Percentiles rank a stretch among this genome's conserved stretches.
Conservation (phyloP, 257 asterid species). For the Petrea volubilis region DNA sequence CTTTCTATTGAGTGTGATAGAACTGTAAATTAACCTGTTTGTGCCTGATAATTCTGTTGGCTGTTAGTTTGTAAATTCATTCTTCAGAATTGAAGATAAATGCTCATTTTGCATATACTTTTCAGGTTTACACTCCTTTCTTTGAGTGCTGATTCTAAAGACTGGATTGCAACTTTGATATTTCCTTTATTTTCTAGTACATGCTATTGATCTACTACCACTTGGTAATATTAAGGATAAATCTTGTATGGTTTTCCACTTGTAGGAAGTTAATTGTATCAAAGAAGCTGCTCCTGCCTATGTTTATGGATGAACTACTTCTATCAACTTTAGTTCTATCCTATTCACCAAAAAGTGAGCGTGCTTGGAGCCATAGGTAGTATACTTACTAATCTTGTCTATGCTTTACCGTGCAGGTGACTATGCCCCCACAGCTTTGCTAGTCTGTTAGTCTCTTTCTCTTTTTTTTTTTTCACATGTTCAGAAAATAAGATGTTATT, state of each 20-base stretch:
- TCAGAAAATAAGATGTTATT: background rate
- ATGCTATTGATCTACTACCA: background rate
- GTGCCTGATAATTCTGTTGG: background rate
- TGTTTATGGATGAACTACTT: constrained; percentile 66
- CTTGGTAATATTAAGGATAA: background rate
- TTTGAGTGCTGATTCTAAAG: constrained; percentile 17
- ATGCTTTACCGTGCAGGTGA: background rate
- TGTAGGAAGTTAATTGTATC: constrained; percentile 72
- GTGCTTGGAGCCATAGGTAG: constrained; percentile 96
- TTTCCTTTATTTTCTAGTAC: constrained; percentile 2
- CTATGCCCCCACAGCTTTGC: background rate
- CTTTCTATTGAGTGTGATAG: background rate
- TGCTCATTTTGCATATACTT: constrained; percentile 5
- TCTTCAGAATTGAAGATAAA: background rate
- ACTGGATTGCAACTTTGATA: background rate
- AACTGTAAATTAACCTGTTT: background rate
- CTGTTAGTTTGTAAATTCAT: background rate
- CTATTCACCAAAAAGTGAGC: constrained; percentile 85
- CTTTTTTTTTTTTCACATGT: background rate
- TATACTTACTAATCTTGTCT: constrained; percentile 11
- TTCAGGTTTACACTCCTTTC: background rate
- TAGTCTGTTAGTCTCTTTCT: background rate
- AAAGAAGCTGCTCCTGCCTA: constrained; percentile 42
- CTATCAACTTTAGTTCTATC: constrained; percentile 75
- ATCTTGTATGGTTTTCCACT: constrained; percentile 5